Evolutionary conservation across 768 basidiomycete species (phyloP).

Genomic region (Phaeotremella skinneri): DNA sequence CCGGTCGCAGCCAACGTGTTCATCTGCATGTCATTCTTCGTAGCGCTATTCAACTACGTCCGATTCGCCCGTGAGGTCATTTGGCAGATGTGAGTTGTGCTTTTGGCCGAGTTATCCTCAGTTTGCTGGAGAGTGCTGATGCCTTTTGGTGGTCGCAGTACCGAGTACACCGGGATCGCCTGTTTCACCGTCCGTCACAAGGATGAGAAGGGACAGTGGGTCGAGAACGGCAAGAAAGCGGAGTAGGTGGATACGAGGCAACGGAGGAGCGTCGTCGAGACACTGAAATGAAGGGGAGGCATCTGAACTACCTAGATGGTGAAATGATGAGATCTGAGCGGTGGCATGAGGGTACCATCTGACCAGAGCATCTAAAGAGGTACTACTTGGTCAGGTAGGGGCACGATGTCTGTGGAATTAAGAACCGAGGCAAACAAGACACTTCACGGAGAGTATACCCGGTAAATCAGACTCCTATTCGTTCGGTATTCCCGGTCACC

Average conservation of each 20-base stretch:
- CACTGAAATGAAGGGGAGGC: no score
- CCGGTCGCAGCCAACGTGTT: conserved; percentile 64
- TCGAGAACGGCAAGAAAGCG: conserved; percentile 44
- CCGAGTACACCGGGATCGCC: conserved; percentile 86
- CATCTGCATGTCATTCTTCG: conserved; percentile 66
- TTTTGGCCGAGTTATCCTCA: background rate
- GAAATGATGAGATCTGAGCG: no score
- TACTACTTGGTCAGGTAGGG: background rate
- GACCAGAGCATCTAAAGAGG: no score
- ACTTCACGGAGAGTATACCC: no score
- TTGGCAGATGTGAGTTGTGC: conserved; percentile 50
- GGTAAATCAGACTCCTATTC: no score
- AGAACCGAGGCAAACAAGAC: no score
- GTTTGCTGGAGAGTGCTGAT: background rate
- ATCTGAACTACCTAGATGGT: no score
- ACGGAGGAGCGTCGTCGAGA: background rate
- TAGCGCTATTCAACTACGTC: conserved; percentile 69
- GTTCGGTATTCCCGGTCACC: background rate
- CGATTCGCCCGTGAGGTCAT: conserved; percentile 82
- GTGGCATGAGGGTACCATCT: no score
- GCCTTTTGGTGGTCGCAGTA: conserved; percentile 60
- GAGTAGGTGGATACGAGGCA: conserved; percentile 10
- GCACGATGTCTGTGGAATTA: no score
- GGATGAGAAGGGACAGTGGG: conserved; percentile 56
- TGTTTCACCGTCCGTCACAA: conserved; percentile 90